These are phyloP conservation scores for Cetradonia linearis DNA, from an alignment of 495 filamentous ascomycete species.

Conservation along the genomic window DNA sequence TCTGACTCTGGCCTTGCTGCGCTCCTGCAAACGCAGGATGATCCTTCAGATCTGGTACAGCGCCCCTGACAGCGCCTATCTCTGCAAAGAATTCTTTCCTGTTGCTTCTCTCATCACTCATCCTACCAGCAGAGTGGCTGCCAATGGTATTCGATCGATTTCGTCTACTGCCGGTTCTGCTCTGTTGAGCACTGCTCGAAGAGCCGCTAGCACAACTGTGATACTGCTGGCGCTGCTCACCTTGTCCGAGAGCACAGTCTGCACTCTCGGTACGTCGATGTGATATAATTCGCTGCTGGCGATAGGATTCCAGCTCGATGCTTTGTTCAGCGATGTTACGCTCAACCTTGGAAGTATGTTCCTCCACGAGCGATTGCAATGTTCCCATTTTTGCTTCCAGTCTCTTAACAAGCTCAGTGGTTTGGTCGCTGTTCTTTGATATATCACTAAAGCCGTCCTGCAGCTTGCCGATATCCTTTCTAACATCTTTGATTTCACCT, in stretches of 20 bases:
- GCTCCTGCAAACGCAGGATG: slow-evolving; percentile 24
- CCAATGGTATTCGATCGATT: slow-evolving; percentile 19
- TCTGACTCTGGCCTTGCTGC: slow-evolving; percentile 6
- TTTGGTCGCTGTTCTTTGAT: neutral
- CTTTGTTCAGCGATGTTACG: neutral
- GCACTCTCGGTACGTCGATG: slow-evolving; percentile 18
- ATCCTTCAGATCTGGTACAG: slow-evolving; percentile 21
- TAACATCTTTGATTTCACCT: slow-evolving; percentile 17
- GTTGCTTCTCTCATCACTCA: slow-evolving; percentile 11
- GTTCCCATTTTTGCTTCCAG: slow-evolving; percentile 17
- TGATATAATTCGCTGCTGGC: neutral
- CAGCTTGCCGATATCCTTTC: slow-evolving; percentile 14
- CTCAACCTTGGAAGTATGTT: slow-evolving; percentile 8
- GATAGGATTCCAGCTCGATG: slow-evolving; percentile 6
- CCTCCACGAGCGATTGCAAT: slow-evolving; percentile 16
- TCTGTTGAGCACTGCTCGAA: slow-evolving; percentile 11
- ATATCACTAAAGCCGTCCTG: slow-evolving; percentile 6
- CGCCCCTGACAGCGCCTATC: slow-evolving; percentile 14
- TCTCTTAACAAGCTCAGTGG: slow-evolving; percentile 7
- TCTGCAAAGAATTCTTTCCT: slow-evolving; percentile 15
- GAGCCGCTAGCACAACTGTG: slow-evolving; percentile 12
- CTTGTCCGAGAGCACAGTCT: slow-evolving; percentile 11
- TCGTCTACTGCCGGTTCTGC: slow-evolving; percentile 12
- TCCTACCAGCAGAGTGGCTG: neutral
- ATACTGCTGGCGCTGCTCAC: slow-evolving; percentile 13